These are phyloP conservation scores for Diplodia corticola DNA, from an alignment of 2,329 filamentous ascomycete species.

Conservation along the genomic window DNA sequence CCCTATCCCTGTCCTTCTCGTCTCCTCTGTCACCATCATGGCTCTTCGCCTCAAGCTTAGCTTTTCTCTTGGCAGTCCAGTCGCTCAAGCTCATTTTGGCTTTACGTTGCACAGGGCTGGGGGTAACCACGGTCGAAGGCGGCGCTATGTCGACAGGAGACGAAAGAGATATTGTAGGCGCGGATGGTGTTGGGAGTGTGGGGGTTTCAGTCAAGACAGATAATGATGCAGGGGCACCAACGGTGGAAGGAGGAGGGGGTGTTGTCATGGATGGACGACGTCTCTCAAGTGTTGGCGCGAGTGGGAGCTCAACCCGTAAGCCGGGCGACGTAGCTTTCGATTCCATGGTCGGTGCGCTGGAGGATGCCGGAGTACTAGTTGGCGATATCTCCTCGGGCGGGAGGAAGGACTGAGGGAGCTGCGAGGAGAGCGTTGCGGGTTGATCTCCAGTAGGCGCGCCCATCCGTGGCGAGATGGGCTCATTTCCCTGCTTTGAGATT, in stretches of 20 bases:
- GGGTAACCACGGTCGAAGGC: slow-evolving; percentile 10
- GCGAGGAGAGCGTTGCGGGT: slow-evolving; percentile 26
- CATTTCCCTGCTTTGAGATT: slow-evolving; percentile 1
- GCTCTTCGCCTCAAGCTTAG: slow-evolving; percentile 12
- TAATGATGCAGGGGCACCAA: slow-evolving; percentile 31
- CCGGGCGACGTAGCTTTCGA: slow-evolving; percentile 28
- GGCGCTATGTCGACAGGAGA: slow-evolving; percentile 1
- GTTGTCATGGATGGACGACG: slow-evolving; percentile 21
- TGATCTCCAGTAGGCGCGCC: slow-evolving; percentile 29
- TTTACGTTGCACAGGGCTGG: slow-evolving; percentile 21
- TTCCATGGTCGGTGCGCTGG: background rate
- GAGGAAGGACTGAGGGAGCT: slow-evolving; percentile 33
- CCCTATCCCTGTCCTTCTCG: slow-evolving; percentile 6
- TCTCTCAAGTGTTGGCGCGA: slow-evolving; percentile 31
- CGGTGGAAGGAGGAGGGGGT: slow-evolving; percentile 27
- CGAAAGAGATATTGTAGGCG: slow-evolving; percentile 1
- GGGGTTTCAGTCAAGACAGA: slow-evolving; percentile 36
- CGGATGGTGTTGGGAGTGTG: slow-evolving; percentile 10
- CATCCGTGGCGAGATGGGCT: slow-evolving; percentile 21
- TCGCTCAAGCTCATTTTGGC: slow-evolving; percentile 23
- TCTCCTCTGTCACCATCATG: slow-evolving; percentile 4
- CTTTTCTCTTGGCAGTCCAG: slow-evolving; percentile 22
- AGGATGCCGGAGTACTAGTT: background rate
- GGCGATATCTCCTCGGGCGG: slow-evolving; percentile 33
- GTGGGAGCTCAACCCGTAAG: slow-evolving; percentile 35